phyloP scores from a whole-genome alignment of 352 stramenopile species.

The Phytopythium oedochilum region DNA sequence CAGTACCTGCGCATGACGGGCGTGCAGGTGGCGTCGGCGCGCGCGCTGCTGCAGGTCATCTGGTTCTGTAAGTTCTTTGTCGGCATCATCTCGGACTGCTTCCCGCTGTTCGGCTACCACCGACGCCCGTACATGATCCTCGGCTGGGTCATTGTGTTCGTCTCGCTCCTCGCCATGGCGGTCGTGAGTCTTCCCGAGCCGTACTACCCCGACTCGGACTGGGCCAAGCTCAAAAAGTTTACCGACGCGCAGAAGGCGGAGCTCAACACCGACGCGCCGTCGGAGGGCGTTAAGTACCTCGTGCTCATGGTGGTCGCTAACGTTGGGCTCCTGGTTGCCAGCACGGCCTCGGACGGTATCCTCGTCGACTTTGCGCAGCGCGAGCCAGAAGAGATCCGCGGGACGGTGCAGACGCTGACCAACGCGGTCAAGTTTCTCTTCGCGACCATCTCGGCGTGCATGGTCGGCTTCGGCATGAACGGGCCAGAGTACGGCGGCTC shows the following conservation, averaged over 20 bases:
- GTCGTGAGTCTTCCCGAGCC: slow-evolving; percentile 20
- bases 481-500: slow-evolving; percentile 35
- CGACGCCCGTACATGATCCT: slow-evolving; percentile 29
- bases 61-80: slow-evolving; percentile 72
- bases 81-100: slow-evolving; percentile 33
- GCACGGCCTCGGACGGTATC: slow-evolving; percentile 36
- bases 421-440: slow-evolving; percentile 32
- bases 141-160: slow-evolving; percentile 29
- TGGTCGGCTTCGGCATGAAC: slow-evolving; percentile 56
- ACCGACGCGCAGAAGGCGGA: slow-evolving; percentile 27
- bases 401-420: slow-evolving; percentile 39
- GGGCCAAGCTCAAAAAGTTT: slow-evolving; percentile 24
- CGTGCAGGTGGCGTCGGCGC: slow-evolving; percentile 27
- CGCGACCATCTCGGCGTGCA: slow-evolving; percentile 34
- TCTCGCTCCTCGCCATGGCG: slow-evolving; percentile 27
- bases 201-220: slow-evolving; percentile 27
- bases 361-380: slow-evolving; percentile 55
- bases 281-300: slow-evolving; percentile 41
- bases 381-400: slow-evolving; percentile 34
- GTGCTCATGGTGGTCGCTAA: slow-evolving; percentile 54
- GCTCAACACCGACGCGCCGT: slow-evolving; percentile 35
- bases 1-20: slow-evolving; percentile 35
- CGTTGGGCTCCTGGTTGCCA: slow-evolving; percentile 39
- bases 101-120: slow-evolving; percentile 37
- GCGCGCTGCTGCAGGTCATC: slow-evolving; percentile 31